Conservation (phyloP, 805 yeast species). For the Lipomyces chichibuensis region DNA sequence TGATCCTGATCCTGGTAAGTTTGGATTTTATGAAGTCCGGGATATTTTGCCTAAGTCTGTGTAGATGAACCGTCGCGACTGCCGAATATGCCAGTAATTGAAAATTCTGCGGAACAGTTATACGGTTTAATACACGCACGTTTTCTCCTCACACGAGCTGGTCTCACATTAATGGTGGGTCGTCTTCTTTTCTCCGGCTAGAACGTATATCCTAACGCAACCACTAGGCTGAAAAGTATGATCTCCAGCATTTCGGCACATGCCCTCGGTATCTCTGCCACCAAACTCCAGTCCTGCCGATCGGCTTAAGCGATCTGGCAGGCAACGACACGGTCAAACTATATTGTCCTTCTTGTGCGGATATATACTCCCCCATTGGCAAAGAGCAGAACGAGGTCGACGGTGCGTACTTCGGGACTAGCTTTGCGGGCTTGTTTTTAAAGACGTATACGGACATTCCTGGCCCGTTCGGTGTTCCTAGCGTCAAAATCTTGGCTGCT, state of each 20-base stretch:
- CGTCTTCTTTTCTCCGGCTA: not conserved
- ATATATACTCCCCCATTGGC: conserved; percentile 83
- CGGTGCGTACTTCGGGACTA: conserved; percentile 96
- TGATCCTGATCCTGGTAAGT: conserved; percentile 54
- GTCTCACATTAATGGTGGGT: conserved; percentile 63
- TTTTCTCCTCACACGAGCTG: conserved; percentile 84
- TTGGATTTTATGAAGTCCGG: not conserved
- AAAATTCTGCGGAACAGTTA: conserved; percentile 86
- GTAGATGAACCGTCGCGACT: conserved; percentile 52
- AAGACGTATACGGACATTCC: conserved; percentile 85
- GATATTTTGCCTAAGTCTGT: conserved; percentile 42
- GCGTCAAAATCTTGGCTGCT: conserved; percentile 69
- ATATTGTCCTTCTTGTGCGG: conserved; percentile 93
- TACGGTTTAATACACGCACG: conserved; percentile 96
- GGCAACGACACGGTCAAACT: conserved; percentile 90
- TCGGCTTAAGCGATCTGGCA: conserved; percentile 87
- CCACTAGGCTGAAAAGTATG: conserved; percentile 77
- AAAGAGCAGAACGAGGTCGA: conserved; percentile 87
- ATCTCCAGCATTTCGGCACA: conserved; percentile 81
- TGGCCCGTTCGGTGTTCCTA: conserved; percentile 21
- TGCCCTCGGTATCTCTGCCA: conserved; percentile 91
- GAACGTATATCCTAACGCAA: conserved; percentile 48
- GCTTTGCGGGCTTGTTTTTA: conserved; percentile 89
- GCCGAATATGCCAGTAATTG: conserved; percentile 73
- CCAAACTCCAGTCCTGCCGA: conserved; percentile 86